These are phyloP conservation scores for Neurospora sp. DNA, from an alignment of 495 filamentous ascomycete species.

Conservation along the genomic window DNA sequence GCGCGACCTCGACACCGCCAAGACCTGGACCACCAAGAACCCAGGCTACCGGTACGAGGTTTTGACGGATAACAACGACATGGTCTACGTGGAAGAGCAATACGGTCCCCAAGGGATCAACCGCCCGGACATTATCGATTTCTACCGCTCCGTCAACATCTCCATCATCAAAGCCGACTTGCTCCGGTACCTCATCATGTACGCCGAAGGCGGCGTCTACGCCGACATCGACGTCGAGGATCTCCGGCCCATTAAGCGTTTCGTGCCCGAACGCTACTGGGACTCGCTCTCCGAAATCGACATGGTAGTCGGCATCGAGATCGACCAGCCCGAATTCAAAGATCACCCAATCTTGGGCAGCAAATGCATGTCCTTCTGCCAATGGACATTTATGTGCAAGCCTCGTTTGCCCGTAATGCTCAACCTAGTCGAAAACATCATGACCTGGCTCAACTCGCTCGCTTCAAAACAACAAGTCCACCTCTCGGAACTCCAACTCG, in stretches of 20 bases:
- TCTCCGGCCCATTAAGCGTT: conserved; percentile 33
- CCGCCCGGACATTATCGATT: conserved; percentile 46
- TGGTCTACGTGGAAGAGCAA: conserved; percentile 44
- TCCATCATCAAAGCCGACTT: conserved; percentile 52
- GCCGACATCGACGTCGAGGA: conserved; percentile 47
- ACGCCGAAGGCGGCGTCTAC: conserved; percentile 45
- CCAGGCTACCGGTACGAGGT: conserved; percentile 50
- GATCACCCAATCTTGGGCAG: conserved; percentile 49
- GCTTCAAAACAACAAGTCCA: conserved; percentile 37
- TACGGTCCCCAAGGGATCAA: conserved; percentile 44
- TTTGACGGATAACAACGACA: conserved; percentile 47
- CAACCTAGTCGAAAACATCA: conserved; percentile 45
- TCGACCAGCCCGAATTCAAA: conserved; percentile 48
- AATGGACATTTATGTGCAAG: conserved; percentile 56
- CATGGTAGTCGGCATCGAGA: conserved; percentile 53
- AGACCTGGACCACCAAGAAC: conserved; percentile 48
- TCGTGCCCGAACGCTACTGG: conserved; percentile 37
- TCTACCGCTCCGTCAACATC: conserved; percentile 41
- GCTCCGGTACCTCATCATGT: conserved; percentile 45
- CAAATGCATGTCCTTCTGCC: conserved; percentile 52
- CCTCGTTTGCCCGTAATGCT: conserved; percentile 49
- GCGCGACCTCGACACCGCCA: conserved; percentile 38
- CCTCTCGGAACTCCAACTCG: conserved; percentile 42
- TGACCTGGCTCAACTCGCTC: conserved; percentile 42
- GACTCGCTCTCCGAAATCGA: conserved; percentile 33